These are phyloP conservation scores for Cucumis melo DNA, from an alignment of 306 rosid genomes.

Conservation along the genomic window DNA sequence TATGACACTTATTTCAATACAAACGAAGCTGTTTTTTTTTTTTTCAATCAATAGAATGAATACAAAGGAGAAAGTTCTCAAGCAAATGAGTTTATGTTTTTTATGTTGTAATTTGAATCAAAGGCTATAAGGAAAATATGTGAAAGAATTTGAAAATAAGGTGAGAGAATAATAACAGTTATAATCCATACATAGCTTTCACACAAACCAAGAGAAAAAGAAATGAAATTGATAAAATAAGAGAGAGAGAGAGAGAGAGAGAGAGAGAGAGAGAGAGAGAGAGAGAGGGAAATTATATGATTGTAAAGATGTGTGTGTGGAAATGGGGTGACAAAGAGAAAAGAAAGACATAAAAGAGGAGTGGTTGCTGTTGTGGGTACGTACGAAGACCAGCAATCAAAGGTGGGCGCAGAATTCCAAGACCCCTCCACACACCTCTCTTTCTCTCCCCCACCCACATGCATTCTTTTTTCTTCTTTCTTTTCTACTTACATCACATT, in stretches of 20 bases:
- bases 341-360: constrained; percentile 3
- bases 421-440: not conserved
- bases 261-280: not conserved
- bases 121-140: not conserved
- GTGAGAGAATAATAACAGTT: not conserved
- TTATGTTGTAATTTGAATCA: not conserved
- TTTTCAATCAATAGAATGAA: not conserved
- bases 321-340: constrained; percentile 8
- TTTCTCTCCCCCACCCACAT: constrained; percentile 1
- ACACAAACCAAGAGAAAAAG: not conserved
- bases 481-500: too few species aligned
- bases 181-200: not conserved
- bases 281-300: not conserved
- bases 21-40: too few species aligned
- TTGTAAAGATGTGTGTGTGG: not conserved
- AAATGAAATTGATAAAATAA: too few species aligned
- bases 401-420: constrained; percentile 1
- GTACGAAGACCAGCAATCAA: constrained; percentile 8
- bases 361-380: constrained; percentile 8
- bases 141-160: not conserved
- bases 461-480: not conserved
- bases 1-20: too few species aligned
- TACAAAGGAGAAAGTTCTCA: not conserved
- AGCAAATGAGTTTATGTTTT: not conserved
- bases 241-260: not conserved